A percentile compares a stretch with the other conserved stretches of the same genome.
phyloP scores from a whole-genome alignment of 805 yeast genomes.

The Candida nitratophila region DNA sequence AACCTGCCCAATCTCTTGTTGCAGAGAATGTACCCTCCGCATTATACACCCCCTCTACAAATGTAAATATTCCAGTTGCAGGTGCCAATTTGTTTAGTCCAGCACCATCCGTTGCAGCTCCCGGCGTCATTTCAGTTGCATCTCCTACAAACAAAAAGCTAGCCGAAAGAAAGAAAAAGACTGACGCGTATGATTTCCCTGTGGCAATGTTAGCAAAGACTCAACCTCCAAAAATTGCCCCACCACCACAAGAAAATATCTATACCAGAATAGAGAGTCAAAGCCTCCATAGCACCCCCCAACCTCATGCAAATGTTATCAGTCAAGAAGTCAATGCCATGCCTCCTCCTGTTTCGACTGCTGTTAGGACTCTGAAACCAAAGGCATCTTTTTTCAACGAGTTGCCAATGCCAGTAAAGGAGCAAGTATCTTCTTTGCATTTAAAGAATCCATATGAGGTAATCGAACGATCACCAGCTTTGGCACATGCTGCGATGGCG shows the following conservation, averaged over 20 bases:
- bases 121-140: background rate
- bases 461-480: constrained; percentile 3
- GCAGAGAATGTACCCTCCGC: background rate
- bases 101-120: background rate
- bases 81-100: background rate
- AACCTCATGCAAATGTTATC: background rate
- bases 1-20: background rate
- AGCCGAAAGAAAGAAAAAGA: constrained; percentile 45
- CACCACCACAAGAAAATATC: constrained; percentile 18
- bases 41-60: background rate
- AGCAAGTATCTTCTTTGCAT: constrained; percentile 7
- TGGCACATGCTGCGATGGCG: background rate
- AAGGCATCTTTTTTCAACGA: constrained; percentile 53
- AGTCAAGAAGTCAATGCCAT: background rate
- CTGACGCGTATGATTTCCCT: constrained; percentile 79
- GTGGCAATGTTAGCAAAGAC: constrained; percentile 39
- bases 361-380: constrained; percentile 1
- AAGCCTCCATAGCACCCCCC: background rate
- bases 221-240: constrained; percentile 32
- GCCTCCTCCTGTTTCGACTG: background rate
- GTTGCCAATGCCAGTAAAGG: constrained; percentile 31
- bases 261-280: constrained; percentile 20
- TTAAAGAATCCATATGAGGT: constrained; percentile 19
- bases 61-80: background rate
- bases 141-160: constrained; percentile 17